These are phyloP conservation scores for Tetrahymena thermophila DNA, from an alignment of 73 alveolate genomes.

Conservation along the genomic window DNA sequence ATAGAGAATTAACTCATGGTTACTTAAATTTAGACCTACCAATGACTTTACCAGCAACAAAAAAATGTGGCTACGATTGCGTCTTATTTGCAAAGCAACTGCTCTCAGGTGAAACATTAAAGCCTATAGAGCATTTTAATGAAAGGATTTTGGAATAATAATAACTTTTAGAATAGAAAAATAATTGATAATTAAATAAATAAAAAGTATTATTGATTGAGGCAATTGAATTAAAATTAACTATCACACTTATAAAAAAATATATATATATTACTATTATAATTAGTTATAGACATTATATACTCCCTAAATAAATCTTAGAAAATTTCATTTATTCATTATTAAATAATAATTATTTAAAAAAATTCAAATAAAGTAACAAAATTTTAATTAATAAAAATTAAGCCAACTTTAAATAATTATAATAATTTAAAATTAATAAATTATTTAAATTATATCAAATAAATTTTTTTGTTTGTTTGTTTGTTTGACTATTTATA, in stretches of 20 bases:
- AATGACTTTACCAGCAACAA: neutral
- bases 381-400: too few species aligned
- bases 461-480: too few species aligned
- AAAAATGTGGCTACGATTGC: neutral
- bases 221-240: too few species aligned
- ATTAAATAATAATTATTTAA: too few species aligned
- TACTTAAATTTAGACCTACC: slow-evolving; percentile 43
- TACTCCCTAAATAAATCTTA: neutral
- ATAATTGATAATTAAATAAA: neutral
- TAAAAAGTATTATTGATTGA: neutral
- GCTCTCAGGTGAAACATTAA: neutral
- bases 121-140: neutral
- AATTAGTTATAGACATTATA: neutral
- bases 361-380: too few species aligned
- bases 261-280: neutral
- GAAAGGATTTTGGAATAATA: neutral
- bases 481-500: too few species aligned
- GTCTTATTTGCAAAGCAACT: neutral
- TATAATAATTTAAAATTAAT: too few species aligned
- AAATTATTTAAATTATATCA: too few species aligned
- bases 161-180: neutral
- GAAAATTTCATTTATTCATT: too few species aligned
- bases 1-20: slow-evolving; percentile 35
- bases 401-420: too few species aligned
- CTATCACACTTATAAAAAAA: too few species aligned